phyloP scores from a whole-genome alignment of 2,329 filamentous ascomycete genomes.

The Gaeumannomyces sp. region DNA sequence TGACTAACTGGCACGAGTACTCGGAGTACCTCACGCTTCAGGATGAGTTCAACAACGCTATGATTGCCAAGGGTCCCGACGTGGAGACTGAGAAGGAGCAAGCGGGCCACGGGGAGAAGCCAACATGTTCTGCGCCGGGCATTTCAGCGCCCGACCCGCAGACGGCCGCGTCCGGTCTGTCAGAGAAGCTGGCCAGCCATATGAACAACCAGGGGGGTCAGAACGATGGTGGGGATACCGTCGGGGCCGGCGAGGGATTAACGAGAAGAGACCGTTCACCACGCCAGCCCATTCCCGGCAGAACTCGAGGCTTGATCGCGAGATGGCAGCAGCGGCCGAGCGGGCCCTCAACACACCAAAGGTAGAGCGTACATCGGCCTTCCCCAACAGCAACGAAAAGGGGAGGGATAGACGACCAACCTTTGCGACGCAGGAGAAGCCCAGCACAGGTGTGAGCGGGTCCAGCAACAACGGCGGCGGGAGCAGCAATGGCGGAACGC shows the following conservation, averaged over 20 bases:
- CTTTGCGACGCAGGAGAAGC: constrained; percentile 48
- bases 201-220: constrained; percentile 3
- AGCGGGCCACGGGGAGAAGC: constrained; percentile 30
- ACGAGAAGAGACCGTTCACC: constrained; percentile 34
- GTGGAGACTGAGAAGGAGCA: constrained; percentile 42
- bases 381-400: constrained; percentile 23
- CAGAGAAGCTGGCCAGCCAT: constrained; percentile 27
- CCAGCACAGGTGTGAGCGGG: constrained; percentile 16
- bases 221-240: background rate
- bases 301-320: constrained; percentile 20
- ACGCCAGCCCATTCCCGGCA: constrained; percentile 14
- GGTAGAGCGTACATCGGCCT: constrained; percentile 3
- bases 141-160: constrained; percentile 37
- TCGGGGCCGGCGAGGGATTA: constrained; percentile 12
- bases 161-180: constrained; percentile 28
- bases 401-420: constrained; percentile 40
- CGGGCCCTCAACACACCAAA: constrained; percentile 16
- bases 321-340: constrained; percentile 24
- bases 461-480: constrained; percentile 14
- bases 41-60: constrained; percentile 66
- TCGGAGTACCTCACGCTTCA: constrained; percentile 74
- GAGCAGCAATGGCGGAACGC: constrained; percentile 28
- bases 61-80: constrained; percentile 30
- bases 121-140: constrained; percentile 31
- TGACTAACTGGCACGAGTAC: constrained; percentile 89